Base-by-base conservation (phyloP, 2,329 filamentous ascomycete genomes). In the Paecilomyces formosus region DNA sequence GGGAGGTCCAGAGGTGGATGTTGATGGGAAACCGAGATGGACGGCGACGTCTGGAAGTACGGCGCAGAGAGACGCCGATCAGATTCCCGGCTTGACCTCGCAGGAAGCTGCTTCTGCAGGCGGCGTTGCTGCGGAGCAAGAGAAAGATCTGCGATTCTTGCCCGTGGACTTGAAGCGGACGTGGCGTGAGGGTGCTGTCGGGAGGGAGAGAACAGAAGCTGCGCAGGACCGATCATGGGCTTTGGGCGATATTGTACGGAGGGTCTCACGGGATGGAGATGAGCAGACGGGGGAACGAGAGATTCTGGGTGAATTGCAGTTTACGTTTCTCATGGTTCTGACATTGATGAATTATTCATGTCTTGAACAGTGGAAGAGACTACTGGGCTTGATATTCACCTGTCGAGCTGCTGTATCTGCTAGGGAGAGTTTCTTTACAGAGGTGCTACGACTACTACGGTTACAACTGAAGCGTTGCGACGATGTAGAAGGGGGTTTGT, bases 291-390 rank as follows among this genome's bases (percentile, higher is more conserved):
- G 62, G 18, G 76, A 78, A 60, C 57, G 60, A 6, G 70, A 78
- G 50, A 56, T 81, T 1, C 68, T 87, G 13, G 85, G 83, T 15
- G 85, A 87, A 65, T 65, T 87, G 57, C 83, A 87, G 63, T 85
- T 87, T 65, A 79, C 78, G 31, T 87, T 87, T 64, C 70, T 87
- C 9, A 86, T 85, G 81, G 77, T 85, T 1, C 66, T 87, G 59
- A 85, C 83, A 4, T 74, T 87, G 61, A 85, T 85, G 74, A 88
- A 87, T 66, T 86, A 82, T 67, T 86, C 84, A 1, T 87, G 85
- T 65, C 72, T 87, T 3, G 83, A 87, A 67, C 85, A 87, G 66
- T 88, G 85, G 85, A 86, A 84, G 66, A 73, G 85, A 39, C 63
- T 87, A 11, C 70, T 87, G 9, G 72, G 73, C 1, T 70, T 88